Evolutionary conservation across 495 filamentous ascomycete species (phyloP), one percentile per base, ranked within the genome.

Genomic region (Tuber calosporum): DNA sequence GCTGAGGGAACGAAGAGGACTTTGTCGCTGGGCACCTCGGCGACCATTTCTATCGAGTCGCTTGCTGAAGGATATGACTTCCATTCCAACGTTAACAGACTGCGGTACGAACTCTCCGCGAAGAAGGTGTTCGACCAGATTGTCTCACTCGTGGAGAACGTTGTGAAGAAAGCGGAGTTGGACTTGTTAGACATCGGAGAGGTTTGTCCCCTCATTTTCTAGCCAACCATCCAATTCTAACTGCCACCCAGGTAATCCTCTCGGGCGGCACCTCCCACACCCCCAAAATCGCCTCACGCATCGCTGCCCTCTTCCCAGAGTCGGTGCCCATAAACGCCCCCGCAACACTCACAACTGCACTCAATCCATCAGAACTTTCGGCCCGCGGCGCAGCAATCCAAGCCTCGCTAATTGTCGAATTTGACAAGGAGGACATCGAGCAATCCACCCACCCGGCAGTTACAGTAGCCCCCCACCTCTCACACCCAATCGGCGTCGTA

Each of bases 371-470:
- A 22, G 94, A 97, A 83, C 87, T 97, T 67, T 85, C 90, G 74
- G 92, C 92, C 69, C 88, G 95, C 72, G 95, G 95, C 79, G 95
- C 96, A 74, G 94, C 95, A 42, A 92, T 98, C 80, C 95, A 99
- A 85, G 95, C 95, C 26, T 93, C 90, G 68, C 84, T 99, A 68
- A 91, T 99, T 81, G 88, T 91, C 81, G 93, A 94, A 81, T 98
- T 95, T 82, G 95, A 98, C 70, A 84, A 87, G 71, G 92, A 93
- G 71, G 96, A 99, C 82, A 96, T 99, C 77, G 91, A 94, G 81
- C 93, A 97, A 84, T 96, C 92, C 17, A 96, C 93, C 58, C 95
- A 99, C 86, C 92, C 95, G 45, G 91, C 92, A 81, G 93, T 99
- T 70, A 98, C 95, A 22, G 93, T 92, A 26, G 93, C 94, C 41